Evolutionary conservation across 208 protist genomes (phyloP).

Genomic region (Trypanosoma scelopori): DNA sequence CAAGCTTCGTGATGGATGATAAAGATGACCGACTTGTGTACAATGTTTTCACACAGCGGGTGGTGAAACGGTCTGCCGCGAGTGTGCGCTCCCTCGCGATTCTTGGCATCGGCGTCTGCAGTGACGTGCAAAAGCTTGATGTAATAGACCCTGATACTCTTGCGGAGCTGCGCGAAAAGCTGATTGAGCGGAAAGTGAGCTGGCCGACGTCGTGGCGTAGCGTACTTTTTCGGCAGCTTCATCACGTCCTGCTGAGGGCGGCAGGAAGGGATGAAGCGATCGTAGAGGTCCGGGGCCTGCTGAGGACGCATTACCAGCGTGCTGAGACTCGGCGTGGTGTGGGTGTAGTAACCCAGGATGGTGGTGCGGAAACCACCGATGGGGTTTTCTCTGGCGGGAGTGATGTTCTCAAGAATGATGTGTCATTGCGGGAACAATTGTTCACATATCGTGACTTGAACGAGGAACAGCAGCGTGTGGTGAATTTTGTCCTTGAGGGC

Average conservation of each 20-base stretch:
- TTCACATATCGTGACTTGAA: slow-evolving; percentile 71
- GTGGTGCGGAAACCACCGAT: background rate
- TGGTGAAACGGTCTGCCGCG: slow-evolving; percentile 46
- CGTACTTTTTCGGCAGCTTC: slow-evolving; percentile 40
- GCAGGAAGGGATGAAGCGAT: slow-evolving; percentile 25
- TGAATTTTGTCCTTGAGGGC: slow-evolving; percentile 68
- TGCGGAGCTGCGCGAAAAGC: slow-evolving; percentile 35
- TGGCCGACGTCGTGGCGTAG: slow-evolving; percentile 71
- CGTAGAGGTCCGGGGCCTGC: slow-evolving; percentile 33
- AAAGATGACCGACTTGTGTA: slow-evolving; percentile 41
- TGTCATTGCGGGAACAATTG: slow-evolving; percentile 33
- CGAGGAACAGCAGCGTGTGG: slow-evolving; percentile 74
- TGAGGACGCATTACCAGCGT: slow-evolving; percentile 50
- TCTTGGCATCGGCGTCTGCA: slow-evolving; percentile 61
- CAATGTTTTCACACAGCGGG: slow-evolving; percentile 85
- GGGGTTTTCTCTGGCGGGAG: background rate
- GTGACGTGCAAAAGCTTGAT: slow-evolving; percentile 41
- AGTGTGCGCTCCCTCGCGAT: slow-evolving; percentile 47
- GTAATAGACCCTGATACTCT: slow-evolving; percentile 48
- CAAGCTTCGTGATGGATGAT: background rate
- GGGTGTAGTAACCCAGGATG: slow-evolving; percentile 35
- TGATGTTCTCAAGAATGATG: background rate
- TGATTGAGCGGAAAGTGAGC: slow-evolving; percentile 39
- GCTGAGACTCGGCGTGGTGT: slow-evolving; percentile 21
- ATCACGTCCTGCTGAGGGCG: slow-evolving; percentile 34